These are phyloP conservation scores for Cyberlindnera mycetangii DNA, from an alignment of 805 yeast species.

Conservation along the genomic window DNA sequence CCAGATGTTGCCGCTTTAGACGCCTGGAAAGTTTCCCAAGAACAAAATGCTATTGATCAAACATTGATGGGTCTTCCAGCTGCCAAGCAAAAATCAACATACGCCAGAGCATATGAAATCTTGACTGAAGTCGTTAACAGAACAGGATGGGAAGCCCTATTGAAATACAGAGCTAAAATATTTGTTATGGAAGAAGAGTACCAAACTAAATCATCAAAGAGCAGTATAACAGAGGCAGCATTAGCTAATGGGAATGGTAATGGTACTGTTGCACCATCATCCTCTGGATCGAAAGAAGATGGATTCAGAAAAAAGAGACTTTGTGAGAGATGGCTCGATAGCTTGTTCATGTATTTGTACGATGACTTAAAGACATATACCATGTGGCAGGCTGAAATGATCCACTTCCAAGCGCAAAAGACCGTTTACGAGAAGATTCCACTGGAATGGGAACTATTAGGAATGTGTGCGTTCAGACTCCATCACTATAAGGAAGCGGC, in stretches of 20 bases:
- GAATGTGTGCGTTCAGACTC: conserved; percentile 78
- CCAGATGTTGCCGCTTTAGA: conserved; percentile 67
- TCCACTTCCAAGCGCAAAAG: conserved; percentile 87
- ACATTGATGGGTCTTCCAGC: conserved; percentile 63
- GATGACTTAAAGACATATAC: conserved; percentile 81
- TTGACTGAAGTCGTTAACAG: conserved; percentile 62
- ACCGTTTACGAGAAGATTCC: conserved; percentile 74
- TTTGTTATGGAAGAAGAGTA: conserved; percentile 71
- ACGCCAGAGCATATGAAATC: conserved; percentile 54
- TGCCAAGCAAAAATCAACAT: conserved; percentile 58
- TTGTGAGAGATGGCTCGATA: conserved; percentile 75
- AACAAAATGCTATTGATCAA: conserved; percentile 64
- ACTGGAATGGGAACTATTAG: conserved; percentile 90
- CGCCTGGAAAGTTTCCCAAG: conserved; percentile 60
- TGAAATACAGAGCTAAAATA: conserved; percentile 55
- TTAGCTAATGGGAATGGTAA: conserved; percentile 12
- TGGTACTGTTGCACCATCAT: neutral
- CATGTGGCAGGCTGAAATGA: conserved; percentile 88
- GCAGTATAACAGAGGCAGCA: conserved; percentile 3
- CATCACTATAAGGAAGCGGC: conserved; percentile 88
- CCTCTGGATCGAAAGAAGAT: conserved; percentile 14
- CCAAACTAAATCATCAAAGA: conserved; percentile 32
- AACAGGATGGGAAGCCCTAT: conserved; percentile 70
- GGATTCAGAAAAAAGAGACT: conserved; percentile 62
- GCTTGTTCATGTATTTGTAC: conserved; percentile 62